phyloP scores from a whole-genome alignment of 768 basidiomycete species.

The Exidia glandulosa region DNA sequence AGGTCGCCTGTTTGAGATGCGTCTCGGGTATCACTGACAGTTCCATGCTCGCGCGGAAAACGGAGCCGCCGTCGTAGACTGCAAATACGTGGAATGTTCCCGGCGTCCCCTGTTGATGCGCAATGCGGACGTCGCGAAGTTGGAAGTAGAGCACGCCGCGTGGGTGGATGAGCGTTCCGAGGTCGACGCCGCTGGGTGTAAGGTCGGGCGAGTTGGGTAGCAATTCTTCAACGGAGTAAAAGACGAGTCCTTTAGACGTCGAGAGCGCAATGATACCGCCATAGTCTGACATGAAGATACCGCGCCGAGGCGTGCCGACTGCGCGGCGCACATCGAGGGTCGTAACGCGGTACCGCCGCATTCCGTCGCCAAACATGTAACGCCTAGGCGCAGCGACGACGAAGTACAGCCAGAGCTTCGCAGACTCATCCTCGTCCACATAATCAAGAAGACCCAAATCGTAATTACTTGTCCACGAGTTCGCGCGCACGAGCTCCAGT shows the following conservation, averaged over 20 bases:
- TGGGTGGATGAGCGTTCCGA: neutral
- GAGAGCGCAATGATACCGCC: neutral
- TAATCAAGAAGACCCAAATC: neutral
- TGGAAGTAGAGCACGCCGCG: neutral
- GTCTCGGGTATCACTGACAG: neutral
- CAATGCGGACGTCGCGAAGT: neutral
- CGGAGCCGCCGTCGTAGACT: neutral
- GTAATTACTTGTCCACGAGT: neutral
- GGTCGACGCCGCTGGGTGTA: neutral
- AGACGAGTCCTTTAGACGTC: neutral
- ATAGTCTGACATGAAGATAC: neutral
- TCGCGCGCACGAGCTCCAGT: neutral
- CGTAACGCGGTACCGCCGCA: neutral
- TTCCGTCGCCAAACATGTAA: neutral
- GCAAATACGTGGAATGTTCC: neutral
- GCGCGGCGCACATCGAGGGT: neutral
- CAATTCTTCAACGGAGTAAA: neutral
- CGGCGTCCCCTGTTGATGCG: neutral
- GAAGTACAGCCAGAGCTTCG: neutral
- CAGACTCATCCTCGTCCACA: neutral
- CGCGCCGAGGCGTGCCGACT: neutral
- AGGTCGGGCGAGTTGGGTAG: neutral
- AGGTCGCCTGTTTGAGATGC: neutral
- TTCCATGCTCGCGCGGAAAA: neutral
- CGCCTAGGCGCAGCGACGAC: neutral